Base-by-base conservation (phyloP, 2,329 filamentous ascomycete species). In the Sordariomycetes sp. region DNA sequence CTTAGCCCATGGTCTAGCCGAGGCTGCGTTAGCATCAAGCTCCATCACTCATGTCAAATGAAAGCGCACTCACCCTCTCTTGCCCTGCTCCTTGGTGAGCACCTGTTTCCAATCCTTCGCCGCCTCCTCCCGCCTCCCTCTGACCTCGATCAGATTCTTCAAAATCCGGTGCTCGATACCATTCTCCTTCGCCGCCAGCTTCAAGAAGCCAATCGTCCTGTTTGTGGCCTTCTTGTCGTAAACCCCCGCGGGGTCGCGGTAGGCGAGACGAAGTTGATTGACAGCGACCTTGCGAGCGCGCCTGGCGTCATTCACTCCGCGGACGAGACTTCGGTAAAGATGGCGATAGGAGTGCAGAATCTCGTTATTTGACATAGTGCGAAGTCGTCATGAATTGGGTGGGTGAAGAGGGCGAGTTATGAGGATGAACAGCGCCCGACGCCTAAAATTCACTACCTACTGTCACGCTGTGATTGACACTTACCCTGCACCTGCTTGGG, bases 81-180 rank as follows among this genome's bases (percentile, higher is more conserved):
- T n/a, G n/a, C n/a, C n/a, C n/a, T n/a, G n/a, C n/a, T n/a, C n/a
- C n/a, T n/a, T n/a, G n/a, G n/a, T n/a, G n/a, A n/a, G n/a, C n/a
- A n/a, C n/a, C n/a, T n/a, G n/a, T n/a, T 38, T 44, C 42, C 53
- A 54, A 18, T 21, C 23, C 21, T 32, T 38, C 30, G 31, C 21
- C 26, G 31, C 27, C 15, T 29, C 34, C 21, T 30, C 33, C 33
- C 47, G 41, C 30, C 38, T 35, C 31, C 40, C 21, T 40, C 46
- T 47, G 21, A 54, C 46, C 32, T 47, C 38, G 50, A 85, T 46
- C 31, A 90, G 52, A 43, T 82, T 87, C 57, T 77, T 82, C 36
- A 90, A 49, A 8, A 92, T 70, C 36, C 59, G 69, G 52, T 88
- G 82, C 63, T 90, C 85, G 21, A 86, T 45, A 0, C 82, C 84